Evolutionary conservation across 2,329 filamentous ascomycete genomes (phyloP).

Genomic region (Allantophomopsis cytisporea): DNA sequence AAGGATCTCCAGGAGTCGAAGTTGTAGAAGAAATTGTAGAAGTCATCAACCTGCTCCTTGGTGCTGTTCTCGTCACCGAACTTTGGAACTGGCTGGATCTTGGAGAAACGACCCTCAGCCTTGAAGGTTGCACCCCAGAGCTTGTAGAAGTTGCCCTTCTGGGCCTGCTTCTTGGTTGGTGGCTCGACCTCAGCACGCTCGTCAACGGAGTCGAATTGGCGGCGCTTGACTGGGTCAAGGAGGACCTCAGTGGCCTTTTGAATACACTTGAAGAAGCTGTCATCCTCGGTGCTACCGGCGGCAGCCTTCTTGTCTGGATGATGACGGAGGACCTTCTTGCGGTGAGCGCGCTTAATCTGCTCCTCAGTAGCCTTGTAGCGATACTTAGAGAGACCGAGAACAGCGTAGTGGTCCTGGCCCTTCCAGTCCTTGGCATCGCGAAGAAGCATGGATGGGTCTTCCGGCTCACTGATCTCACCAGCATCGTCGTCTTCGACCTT

Average conservation of each 20-base stretch:
- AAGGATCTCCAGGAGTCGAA: constrained; percentile 97
- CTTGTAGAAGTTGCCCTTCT: constrained; percentile 90
- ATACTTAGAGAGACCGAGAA: constrained; percentile 86
- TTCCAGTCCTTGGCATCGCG: constrained; percentile 99
- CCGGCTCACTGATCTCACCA: constrained; percentile 83
- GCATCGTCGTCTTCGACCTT: constrained; percentile 87
- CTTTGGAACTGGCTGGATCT: constrained; percentile 72
- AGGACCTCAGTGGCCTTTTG: constrained; percentile 95
- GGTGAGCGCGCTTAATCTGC: constrained; percentile 97
- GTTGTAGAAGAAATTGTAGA: constrained; percentile 99
- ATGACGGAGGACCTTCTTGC: constrained; percentile 98
- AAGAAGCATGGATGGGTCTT: constrained; percentile 84
- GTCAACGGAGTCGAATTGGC: constrained; percentile 94
- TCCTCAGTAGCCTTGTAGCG: constrained; percentile 88
- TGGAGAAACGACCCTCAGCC: constrained; percentile 85
- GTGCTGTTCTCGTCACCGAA: constrained; percentile 75
- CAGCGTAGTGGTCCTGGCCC: constrained; percentile 95
- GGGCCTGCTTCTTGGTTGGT: constrained; percentile 78
- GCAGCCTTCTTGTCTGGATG: constrained; percentile 99
- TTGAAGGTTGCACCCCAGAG: constrained; percentile 86
- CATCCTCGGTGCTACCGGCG: constrained; percentile 73
- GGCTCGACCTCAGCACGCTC: constrained; percentile 87
- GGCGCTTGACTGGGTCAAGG: constrained; percentile 78
- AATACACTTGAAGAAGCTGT: constrained; percentile 99
- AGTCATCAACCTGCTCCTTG: constrained; percentile 82